Conservation (phyloP, 148 eudicot genomes). For the Selenicereus undatus region DNA sequence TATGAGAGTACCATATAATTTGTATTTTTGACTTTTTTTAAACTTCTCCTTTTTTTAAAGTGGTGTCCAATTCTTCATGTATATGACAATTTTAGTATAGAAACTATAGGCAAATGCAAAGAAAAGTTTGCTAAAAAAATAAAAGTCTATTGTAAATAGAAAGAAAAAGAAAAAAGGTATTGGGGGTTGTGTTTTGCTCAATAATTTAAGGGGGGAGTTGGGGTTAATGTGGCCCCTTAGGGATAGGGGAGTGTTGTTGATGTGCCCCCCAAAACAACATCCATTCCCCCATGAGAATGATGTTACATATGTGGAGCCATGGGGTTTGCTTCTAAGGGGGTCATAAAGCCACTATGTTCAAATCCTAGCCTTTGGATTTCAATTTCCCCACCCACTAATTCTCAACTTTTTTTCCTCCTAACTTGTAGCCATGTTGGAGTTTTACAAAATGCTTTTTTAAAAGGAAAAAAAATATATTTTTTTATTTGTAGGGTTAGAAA, state of each 20-base stretch:
- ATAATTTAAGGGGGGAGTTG: not conserved
- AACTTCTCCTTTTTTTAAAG: no score
- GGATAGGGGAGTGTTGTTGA: not conserved
- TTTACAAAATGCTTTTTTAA: not conserved
- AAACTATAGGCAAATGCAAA: no score
- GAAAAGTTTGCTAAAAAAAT: no score
- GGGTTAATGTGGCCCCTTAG: conserved; percentile 3
- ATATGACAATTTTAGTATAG: no score
- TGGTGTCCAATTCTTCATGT: no score
- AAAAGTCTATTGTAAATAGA: no score
- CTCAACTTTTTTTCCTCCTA: conserved; percentile 7
- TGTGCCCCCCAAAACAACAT: conserved; percentile 5
- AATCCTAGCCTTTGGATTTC: conserved; percentile 9
- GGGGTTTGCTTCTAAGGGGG: conserved; percentile 6
- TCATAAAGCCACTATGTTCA: conserved; percentile 1
- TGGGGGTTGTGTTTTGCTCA: not conserved
- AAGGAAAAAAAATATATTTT: not conserved
- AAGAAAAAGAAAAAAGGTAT: no score
- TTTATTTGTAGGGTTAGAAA: not conserved
- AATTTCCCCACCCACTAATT: conserved; percentile 5
- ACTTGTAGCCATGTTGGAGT: not conserved
- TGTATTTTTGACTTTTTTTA: no score
- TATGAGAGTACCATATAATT: no score
- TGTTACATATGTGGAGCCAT: conserved; percentile 21
- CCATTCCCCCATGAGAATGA: conserved; percentile 10